A percentile compares a stretch with the other conserved stretches of the same genome.
These are phyloP conservation scores for Verticillium albo-atrum DNA, from an alignment of 2,329 filamentous ascomycete species.

Conservation along the genomic window DNA sequence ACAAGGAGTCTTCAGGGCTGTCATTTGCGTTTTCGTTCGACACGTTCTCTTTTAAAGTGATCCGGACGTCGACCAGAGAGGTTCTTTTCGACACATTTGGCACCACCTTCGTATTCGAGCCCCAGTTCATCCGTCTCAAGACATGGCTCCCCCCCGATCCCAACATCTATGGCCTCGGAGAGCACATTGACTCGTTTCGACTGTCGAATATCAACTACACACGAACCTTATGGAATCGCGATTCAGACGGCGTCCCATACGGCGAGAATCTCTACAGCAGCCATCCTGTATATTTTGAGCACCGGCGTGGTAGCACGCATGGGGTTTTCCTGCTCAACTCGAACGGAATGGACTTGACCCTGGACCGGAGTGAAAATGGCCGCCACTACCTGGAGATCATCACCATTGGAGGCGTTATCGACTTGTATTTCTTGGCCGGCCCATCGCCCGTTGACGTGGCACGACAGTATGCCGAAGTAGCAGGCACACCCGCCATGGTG, in stretches of 20 bases:
- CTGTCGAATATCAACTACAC: slow-evolving; percentile 66
- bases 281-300: slow-evolving; percentile 73
- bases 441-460: slow-evolving; percentile 54
- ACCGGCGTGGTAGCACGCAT: slow-evolving; percentile 54
- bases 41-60: slow-evolving; percentile 65
- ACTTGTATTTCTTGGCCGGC: slow-evolving; percentile 64
- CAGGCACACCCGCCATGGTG: slow-evolving; percentile 57
- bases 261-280: slow-evolving; percentile 67
- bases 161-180: slow-evolving; percentile 73
- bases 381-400: slow-evolving; percentile 77
- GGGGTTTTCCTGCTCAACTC: slow-evolving; percentile 69
- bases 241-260: slow-evolving; percentile 57
- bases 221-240: slow-evolving; percentile 65
- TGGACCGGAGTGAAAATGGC: slow-evolving; percentile 55
- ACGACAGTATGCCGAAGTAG: slow-evolving; percentile 55
- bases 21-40: slow-evolving; percentile 30
- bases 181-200: slow-evolving; percentile 68
- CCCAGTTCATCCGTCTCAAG: slow-evolving; percentile 69
- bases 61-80: slow-evolving; percentile 29
- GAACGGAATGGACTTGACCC: slow-evolving; percentile 73
- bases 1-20: slow-evolving; percentile 33
- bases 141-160: slow-evolving; percentile 65
- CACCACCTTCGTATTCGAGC: slow-evolving; percentile 66
- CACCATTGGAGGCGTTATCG: slow-evolving; percentile 69
- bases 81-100: slow-evolving; percentile 68